Evolutionary conservation across 371 early-diverging fungal genomes (phyloP), one percentile per base, ranked within the genome.

Genomic region (Mortierella sp.): DNA sequence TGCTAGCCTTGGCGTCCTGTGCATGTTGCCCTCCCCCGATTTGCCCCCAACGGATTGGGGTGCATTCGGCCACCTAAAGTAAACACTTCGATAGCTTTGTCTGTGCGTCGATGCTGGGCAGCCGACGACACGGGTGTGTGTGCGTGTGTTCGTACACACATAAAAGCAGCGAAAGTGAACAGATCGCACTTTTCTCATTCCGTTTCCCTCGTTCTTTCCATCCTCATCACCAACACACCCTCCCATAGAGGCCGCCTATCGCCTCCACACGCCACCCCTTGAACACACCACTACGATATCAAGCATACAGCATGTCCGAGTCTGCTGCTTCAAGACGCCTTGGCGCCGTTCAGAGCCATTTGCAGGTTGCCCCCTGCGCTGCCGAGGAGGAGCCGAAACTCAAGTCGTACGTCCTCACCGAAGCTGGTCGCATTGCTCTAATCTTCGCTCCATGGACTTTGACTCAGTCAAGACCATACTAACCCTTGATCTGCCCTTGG

Each of bases 311-410:
- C 21, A 74, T 69, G 73, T 47, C 68, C 31, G 53, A 73, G n/a
- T 61, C 65, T 16, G 39, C 64, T 10, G 38, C 64, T 53, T 52
- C 66, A 27, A 67, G 61, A 31, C 73, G 70, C 41, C 61, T 74
- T 24, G 53, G 48, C 41, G 43, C 46, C 45, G 54, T 74, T 43
- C 70, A 69, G 61, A 68, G 41, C 46, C 76, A 74, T 14, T 26
- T 74, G 30, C 69, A 74, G 57, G 57, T 64, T 43, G 64, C 69
- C 9, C 28, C 65, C 21, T 74, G 76, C 46, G 66, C 62, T 50
- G 76, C 76, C 12, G 45, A 64, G 26, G 67, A 72, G 51, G 76
- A 64, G 24, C 62, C 70, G 23, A 43, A 45, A 42, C 54, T 64
- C 24, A 74, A 74, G 51, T 61, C 76, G 76, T 74, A 65, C 10